Percentiles rank a stretch among this genome's conserved stretches.
phyloP scores from a whole-genome alignment of 139 green algal genomes.

The Chlorella sp. region DNA sequence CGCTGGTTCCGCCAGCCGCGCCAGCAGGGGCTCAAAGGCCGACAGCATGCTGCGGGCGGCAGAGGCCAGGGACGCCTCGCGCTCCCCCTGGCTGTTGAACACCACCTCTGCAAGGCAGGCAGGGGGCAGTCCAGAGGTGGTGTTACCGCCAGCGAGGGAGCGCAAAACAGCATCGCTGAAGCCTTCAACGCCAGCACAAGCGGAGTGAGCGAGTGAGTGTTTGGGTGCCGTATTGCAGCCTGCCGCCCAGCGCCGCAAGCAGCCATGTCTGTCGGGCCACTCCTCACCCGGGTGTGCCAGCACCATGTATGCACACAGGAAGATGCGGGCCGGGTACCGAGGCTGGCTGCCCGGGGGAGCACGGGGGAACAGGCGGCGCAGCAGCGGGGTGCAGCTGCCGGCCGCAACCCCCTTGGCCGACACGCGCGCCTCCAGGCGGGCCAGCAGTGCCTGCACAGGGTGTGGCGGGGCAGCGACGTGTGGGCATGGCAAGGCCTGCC shows the following conservation, averaged over 20 bases:
- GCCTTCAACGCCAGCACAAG: too few species aligned
- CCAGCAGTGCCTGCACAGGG: conserved; percentile 62
- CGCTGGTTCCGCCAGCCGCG: background rate
- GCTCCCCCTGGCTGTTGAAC: conserved; percentile 56
- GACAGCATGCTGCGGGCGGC: conserved; percentile 64
- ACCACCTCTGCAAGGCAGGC: conserved; percentile 49
- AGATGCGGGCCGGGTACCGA: conserved; percentile 86
- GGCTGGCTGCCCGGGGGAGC: conserved; percentile 30
- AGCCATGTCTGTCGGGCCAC: too few species aligned
- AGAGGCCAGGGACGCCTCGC: conserved; percentile 65
- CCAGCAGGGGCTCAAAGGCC: conserved; percentile 77
- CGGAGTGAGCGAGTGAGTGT: too few species aligned
- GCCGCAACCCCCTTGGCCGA: background rate
- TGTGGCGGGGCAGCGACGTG: too few species aligned
- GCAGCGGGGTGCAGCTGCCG: conserved; percentile 32
- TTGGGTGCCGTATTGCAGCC: too few species aligned
- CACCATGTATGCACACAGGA: conserved; percentile 93
- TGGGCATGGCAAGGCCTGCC: background rate
- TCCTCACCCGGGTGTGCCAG: conserved; percentile 68
- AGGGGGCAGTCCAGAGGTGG: too few species aligned
- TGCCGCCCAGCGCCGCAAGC: too few species aligned
- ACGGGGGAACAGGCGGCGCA: conserved; percentile 54
- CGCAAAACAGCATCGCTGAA: too few species aligned
- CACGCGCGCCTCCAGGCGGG: conserved; percentile 64
- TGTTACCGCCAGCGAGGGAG: too few species aligned